Evolutionary conservation across 2,329 filamentous ascomycete genomes (phyloP).

Genomic region (Colletotrichum nymphaeae): DNA sequence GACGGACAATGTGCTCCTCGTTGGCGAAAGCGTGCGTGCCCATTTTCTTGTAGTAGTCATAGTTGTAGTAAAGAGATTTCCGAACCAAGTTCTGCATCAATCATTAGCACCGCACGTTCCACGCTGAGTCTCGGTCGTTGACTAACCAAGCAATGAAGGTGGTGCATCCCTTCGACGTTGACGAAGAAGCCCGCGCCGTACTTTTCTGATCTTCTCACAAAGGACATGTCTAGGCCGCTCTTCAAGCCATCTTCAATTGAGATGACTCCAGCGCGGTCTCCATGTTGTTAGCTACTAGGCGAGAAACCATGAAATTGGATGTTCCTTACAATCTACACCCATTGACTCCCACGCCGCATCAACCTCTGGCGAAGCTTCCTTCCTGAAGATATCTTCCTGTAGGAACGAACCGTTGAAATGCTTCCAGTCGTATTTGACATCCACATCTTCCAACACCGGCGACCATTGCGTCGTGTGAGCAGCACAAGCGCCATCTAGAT

Average conservation of each 20-base stretch:
- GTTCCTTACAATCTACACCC: slow-evolving; percentile 56
- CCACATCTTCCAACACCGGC: slow-evolving; percentile 47
- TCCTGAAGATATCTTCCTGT: slow-evolving; percentile 64
- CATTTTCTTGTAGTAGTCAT: slow-evolving; percentile 63
- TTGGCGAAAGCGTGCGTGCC: slow-evolving; percentile 66
- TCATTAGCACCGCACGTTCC: background rate
- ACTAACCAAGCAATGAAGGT: slow-evolving; percentile 67
- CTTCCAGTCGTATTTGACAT: slow-evolving; percentile 45
- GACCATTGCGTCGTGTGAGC: slow-evolving; percentile 51
- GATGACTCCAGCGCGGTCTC: slow-evolving; percentile 61
- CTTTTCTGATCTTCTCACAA: slow-evolving; percentile 65
- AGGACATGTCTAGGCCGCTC: slow-evolving; percentile 63
- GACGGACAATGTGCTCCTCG: slow-evolving; percentile 62
- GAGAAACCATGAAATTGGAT: too few relatives aligned
- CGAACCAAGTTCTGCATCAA: slow-evolving; percentile 65
- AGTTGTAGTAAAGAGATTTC: slow-evolving; percentile 69
- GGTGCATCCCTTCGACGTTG: slow-evolving; percentile 68
- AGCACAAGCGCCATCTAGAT: slow-evolving; percentile 41
- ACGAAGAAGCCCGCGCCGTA: slow-evolving; percentile 70
- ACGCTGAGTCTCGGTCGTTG: background rate
- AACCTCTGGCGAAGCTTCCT: slow-evolving; percentile 60
- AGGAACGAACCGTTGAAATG: slow-evolving; percentile 69
- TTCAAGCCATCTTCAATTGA: slow-evolving; percentile 58
- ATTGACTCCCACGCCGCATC: slow-evolving; percentile 66
- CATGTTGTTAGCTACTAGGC: slow-evolving; percentile 5